Base-by-base conservation (phyloP, 2,329 filamentous ascomycete species). In the Pseudomassariella vexata region DNA sequence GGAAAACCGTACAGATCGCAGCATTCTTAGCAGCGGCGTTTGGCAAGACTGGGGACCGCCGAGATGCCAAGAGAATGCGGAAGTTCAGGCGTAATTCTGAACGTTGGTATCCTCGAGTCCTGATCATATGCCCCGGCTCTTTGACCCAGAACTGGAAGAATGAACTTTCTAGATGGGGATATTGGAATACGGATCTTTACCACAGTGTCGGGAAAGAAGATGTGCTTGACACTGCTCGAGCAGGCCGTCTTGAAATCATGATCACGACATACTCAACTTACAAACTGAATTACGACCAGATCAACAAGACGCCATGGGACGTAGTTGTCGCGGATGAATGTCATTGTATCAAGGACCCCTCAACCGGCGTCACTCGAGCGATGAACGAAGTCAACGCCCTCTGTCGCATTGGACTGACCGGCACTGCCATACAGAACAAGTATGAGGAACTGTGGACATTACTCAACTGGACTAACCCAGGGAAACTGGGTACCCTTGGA, bases 371-470 rank as follows among this genome's bases (percentile, higher is more conserved):
- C 6, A 92, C 90, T 0, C 77, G 84, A 49, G 81, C 88, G 1
- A 90, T 98, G 82, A 85, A 87, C 47, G 77, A 89, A 39, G 68
- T 96, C 45, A 98, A 98, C 47, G 79, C 89, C 0, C 72, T 96
- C 3, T 96, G 92, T 51, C 77, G 92, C 20, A 89, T 98, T 39
- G 92, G 92, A 0, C 68, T 98, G 7, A 96, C 89, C 0, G 92
- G 92, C 2, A 98, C 92, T 0, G 90, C 90, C 0, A 95, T 98
- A 26, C 92, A 98, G 53, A 98, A 98, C 57, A 92, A 86, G 44
- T 98, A 98, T 54, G 87, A 95, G 52, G 92, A 98, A 56, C 70
- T 98, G 1, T 98, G 90, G 90, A 94, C 88, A 0, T 67, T 98
- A 0, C 66, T 98, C 3, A 94, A 98, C 53, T 98, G 92, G 92